Conservation (phyloP, 371 early-diverging fungal genomes). For the Zychaea mexicana region DNA sequence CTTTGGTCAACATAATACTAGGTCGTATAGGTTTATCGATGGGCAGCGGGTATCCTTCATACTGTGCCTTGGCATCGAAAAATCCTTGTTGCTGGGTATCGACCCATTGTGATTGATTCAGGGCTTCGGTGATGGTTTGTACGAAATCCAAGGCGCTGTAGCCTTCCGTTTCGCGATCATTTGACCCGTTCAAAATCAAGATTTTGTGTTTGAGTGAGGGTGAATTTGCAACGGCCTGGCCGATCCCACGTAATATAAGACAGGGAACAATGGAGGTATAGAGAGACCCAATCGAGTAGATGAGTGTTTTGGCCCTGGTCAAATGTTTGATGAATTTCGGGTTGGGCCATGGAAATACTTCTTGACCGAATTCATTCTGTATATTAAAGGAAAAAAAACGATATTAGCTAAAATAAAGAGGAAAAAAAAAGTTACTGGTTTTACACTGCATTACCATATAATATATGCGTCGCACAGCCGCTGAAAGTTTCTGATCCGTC, state of each 20-base stretch:
- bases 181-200: constrained; percentile 62
- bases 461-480: constrained; percentile 58
- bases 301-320: constrained; percentile 35
- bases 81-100: constrained; percentile 24
- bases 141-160: constrained; percentile 68
- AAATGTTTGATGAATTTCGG: constrained; percentile 49
- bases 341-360: constrained; percentile 61
- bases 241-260: constrained; percentile 60
- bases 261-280: constrained; percentile 68
- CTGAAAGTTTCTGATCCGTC: constrained; percentile 28
- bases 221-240: constrained; percentile 53
- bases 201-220: constrained; percentile 54
- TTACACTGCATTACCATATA: constrained; percentile 54
- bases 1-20: neutral
- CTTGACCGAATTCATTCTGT: constrained; percentile 62
- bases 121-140: constrained; percentile 57
- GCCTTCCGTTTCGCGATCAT: constrained; percentile 64
- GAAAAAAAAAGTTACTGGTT: too few species aligned
- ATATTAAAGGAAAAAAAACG: constrained; percentile 25
- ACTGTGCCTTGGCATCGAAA: neutral
- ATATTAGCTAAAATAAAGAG: neutral
- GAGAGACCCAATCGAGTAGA: constrained; percentile 67
- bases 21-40: neutral
- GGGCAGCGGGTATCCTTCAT: constrained; percentile 3
- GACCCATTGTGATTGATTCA: constrained; percentile 50